Percentiles rank a stretch among this genome's conserved stretches.
phyloP scores from a whole-genome alignment of 1,139 yeast genomes.

The Debaryomyces psychrophilus region DNA sequence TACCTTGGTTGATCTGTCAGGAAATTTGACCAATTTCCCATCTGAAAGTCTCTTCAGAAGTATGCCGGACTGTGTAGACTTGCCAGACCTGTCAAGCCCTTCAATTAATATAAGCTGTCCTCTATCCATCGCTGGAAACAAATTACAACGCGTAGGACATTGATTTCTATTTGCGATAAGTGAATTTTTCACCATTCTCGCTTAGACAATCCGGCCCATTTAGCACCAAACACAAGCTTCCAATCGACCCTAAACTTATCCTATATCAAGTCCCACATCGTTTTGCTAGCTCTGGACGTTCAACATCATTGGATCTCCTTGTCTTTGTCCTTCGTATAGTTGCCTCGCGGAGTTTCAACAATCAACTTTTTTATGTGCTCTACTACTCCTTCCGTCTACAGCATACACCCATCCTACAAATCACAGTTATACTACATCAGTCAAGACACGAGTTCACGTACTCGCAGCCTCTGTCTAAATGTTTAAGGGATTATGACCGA shows the following conservation, averaged over 20 bases:
- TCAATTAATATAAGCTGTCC: constrained; percentile 83
- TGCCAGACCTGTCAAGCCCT: constrained; percentile 95
- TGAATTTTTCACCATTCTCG: not conserved
- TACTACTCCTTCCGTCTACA: not conserved
- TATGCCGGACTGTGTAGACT: constrained; percentile 77
- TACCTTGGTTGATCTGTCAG: constrained; percentile 80
- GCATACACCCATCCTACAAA: not conserved
- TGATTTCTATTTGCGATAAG: not conserved
- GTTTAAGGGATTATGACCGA: constrained; percentile 53
- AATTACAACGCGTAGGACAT: not conserved
- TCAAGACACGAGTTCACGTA: not conserved
- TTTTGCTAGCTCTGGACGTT: too few relatives aligned
- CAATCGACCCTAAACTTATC: too few relatives aligned
- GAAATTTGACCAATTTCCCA: constrained; percentile 70
- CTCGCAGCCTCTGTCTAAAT: constrained; percentile 16
- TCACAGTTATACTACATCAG: not conserved
- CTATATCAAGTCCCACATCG: too few relatives aligned
- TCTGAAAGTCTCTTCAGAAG: constrained; percentile 44
- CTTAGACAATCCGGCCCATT: not conserved
- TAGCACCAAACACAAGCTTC: not conserved
- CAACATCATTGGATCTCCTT: too few relatives aligned
- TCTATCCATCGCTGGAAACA: constrained; percentile 33
- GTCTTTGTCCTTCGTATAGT: too few relatives aligned
- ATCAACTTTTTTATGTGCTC: not conserved
- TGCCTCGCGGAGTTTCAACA: not conserved